Percentiles rank a stretch among this genome's conserved stretches.
Conservation (phyloP, 768 basidiomycete genomes). For the Clitopilus passeckerianus region DNA sequence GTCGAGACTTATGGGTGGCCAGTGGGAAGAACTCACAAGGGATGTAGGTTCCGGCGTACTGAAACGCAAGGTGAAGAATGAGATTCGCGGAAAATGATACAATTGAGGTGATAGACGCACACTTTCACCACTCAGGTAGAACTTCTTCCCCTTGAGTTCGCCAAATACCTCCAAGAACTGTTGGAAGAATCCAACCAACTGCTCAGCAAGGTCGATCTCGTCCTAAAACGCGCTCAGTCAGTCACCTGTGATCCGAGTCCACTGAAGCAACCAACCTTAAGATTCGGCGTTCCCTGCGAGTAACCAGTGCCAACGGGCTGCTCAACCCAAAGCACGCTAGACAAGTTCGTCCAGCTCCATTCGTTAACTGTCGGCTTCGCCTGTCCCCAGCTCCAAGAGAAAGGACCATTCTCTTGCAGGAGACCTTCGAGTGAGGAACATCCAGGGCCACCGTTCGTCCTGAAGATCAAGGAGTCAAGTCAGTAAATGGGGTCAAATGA, state of each 20-base stretch:
- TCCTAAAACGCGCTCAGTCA: conserved; percentile 23
- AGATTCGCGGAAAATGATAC: neutral
- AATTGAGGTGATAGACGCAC: conserved; percentile 25
- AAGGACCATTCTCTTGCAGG: conserved; percentile 72
- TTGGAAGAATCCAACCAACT: conserved; percentile 58
- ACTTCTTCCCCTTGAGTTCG: conserved; percentile 68
- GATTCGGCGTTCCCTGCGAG: conserved; percentile 66
- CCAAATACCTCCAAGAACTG: conserved; percentile 75
- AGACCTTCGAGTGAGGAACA: conserved; percentile 72
- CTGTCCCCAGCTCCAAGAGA: conserved; percentile 60
- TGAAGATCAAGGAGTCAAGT: conserved; percentile 14
- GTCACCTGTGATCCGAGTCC: neutral
- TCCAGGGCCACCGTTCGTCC: conserved; percentile 79
- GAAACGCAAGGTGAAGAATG: conserved; percentile 1
- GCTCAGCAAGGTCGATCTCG: conserved; percentile 43
- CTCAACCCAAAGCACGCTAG: conserved; percentile 70
- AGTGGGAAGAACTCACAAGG: conserved; percentile 39
- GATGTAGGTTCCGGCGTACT: conserved; percentile 67
- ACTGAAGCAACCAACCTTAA: conserved; percentile 33
- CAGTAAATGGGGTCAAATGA: neutral
- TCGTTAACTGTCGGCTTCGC: conserved; percentile 61
- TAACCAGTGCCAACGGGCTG: conserved; percentile 81
- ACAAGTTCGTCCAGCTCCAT: conserved; percentile 77
- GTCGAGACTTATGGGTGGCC: neutral
- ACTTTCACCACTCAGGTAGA: conserved; percentile 72